Base-by-base conservation (phyloP, 352 stramenopile genomes). In the Globisporangium takayamanum region DNA sequence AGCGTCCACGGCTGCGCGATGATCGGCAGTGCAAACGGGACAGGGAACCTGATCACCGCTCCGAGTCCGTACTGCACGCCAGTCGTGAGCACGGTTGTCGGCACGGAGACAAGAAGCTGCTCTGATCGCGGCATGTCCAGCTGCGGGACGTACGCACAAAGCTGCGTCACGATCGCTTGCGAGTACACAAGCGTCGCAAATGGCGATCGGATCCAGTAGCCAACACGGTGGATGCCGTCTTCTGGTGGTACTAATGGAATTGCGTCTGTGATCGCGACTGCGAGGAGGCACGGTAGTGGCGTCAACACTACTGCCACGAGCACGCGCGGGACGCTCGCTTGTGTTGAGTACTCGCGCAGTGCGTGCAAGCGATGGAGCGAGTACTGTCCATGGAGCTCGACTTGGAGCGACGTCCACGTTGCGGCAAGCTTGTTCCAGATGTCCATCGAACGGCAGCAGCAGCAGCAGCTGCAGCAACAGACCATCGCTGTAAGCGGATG, bases 21-120 rank as follows among this genome's bases (percentile, higher is more conserved):
- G 6, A 80, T 28, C 2, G 77, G 50, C 1, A 78, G 61, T 16
- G 68, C 69, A 45, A 85, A 85, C 8, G 73, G 68, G 15, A 82
- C 26, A 15, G 68, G 72, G 36, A 79, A 80, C 2, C 63, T 70
- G 15, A 81, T 70, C 22, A 52, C 25, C 26, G 41, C 33, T 8
- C 36, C 63, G 20, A 60, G 15, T n/a, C 8, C 45, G 55, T 60
- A 60, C 26, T 50, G 50, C 55, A 36, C 36, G 1, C 1, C 8
- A 59, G 25, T 39, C 36, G 26, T 28, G 50, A 12, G 4, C 12
- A 60, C 2, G 5, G 25, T 10, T 3, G 18, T 2, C 3, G 46
- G 47, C 1, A 58, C 7, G 4, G 53, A 44, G 22, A 44, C 26
- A 1, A 41, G 26, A 14, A 58, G 1, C 7, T 48, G 25, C 15